These are phyloP conservation scores for Zoysia matrella DNA, from an alignment of 202 grass and related monocot genomes.

Conservation along the genomic window DNA sequence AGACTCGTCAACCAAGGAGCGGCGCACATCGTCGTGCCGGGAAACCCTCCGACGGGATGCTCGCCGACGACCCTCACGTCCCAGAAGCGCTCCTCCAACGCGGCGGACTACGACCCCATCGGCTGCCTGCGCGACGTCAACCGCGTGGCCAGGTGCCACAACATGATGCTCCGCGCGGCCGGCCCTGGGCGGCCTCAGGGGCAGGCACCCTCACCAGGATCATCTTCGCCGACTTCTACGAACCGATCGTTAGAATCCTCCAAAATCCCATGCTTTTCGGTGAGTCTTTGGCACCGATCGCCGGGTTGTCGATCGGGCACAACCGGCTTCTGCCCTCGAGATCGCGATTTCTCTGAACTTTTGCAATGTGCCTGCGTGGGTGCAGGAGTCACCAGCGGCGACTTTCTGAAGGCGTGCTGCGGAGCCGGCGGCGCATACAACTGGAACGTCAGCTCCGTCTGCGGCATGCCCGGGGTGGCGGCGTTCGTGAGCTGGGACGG, in stretches of 20 bases:
- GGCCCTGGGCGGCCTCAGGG: conserved; percentile 21
- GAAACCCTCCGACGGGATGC: conserved; percentile 47
- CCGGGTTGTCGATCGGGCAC: background rate
- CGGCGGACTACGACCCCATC: conserved; percentile 29
- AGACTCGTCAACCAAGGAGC: conserved; percentile 17
- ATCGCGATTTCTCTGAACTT: no score
- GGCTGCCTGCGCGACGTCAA: conserved; percentile 11
- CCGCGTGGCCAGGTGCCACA: conserved; percentile 42
- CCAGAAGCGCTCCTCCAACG: background rate
- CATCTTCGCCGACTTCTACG: conserved; percentile 60
- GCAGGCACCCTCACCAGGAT: conserved; percentile 40
- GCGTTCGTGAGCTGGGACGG: conserved; percentile 60
- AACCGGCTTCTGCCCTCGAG: no score
- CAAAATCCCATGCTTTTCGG: background rate
- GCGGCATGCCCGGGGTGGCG: conserved; percentile 44
- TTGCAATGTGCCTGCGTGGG: no score
- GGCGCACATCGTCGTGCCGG: conserved; percentile 38
- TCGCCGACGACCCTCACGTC: background rate
- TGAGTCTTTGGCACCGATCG: no score
- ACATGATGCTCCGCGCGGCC: conserved; percentile 30
- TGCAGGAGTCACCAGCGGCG: conserved; percentile 25
- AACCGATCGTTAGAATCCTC: conserved; percentile 17
- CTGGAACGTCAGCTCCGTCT: conserved; percentile 36
- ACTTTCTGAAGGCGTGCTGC: conserved; percentile 52
- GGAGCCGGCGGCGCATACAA: conserved; percentile 59